Base-by-base conservation (phyloP, 2,329 filamentous ascomycete genomes). In the Colletotrichum melonis region DNA sequence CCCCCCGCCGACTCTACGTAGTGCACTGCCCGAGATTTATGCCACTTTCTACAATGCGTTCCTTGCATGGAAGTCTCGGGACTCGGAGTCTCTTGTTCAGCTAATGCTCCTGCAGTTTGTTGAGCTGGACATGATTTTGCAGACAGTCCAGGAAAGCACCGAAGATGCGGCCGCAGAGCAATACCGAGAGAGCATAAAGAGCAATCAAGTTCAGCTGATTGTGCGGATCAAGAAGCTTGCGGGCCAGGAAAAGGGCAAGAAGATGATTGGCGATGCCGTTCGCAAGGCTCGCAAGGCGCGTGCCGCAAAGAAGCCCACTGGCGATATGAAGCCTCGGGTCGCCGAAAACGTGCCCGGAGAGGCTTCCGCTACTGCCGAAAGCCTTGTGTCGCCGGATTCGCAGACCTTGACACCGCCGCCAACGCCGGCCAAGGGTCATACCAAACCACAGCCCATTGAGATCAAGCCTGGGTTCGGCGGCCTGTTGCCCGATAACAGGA, bases 61-160 rank as follows among this genome's bases (percentile, higher is more conserved):
- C 78, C 93, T 94, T 73, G 91, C 93, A 4, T 97, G 94, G 94
- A 95, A 95, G 82, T 92, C 94, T 1, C 90, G 93, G 65, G 94
- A 96, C 79, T 94, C 93, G 0, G 92, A 92, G 67, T 92, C 93
- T 0, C 85, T 97, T 5, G 91, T 96, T 65, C 93, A 95, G 77
- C 92, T 94, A 68, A 95, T 97, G 94, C 88, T 96, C n/a, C 89
- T 94, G 78, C 93, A 95, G 76, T 95, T 96, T 81, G 93, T 95
- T 22, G 94, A 95, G 79, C 88, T 97, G 2, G 94, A 97, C 78
- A 92, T 92, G 46, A 96, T 96, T 60, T 93, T 93, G 87, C 93
- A 95, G 79, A 94, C 92, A 3, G 93, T 97, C 80, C 95, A 95
- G 80, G 92, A 95, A 77, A 92, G 92, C 65, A 93, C 91, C 0